These are phyloP conservation scores for Aspergillus sp. DNA, from an alignment of 2,329 filamentous ascomycete species.

Conservation along the genomic window DNA sequence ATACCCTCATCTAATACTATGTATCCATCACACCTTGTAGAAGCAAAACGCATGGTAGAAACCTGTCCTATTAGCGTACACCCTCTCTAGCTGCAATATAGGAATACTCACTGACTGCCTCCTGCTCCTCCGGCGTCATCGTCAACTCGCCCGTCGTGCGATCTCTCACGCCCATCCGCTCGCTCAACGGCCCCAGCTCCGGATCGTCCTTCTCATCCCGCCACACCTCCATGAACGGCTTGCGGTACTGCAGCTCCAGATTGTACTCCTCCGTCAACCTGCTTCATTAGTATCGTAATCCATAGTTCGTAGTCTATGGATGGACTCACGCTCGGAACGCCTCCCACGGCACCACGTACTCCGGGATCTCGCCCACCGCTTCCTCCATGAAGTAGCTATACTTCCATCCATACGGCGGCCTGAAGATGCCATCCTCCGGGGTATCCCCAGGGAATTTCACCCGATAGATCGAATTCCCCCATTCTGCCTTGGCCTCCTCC, in stretches of 20 bases:
- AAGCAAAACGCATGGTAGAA: slow-evolving; percentile 97
- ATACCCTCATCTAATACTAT: too few relatives aligned
- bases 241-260: slow-evolving; percentile 90
- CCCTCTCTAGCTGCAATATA: not conserved
- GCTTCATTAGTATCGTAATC: not conserved
- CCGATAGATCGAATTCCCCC: slow-evolving; percentile 91
- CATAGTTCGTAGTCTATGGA: slow-evolving; percentile 10
- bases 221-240: slow-evolving; percentile 89
- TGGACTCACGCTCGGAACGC: slow-evolving; percentile 74
- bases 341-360: slow-evolving; percentile 98
- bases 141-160: slow-evolving; percentile 66
- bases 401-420: slow-evolving; percentile 95
- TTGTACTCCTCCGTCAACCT: slow-evolving; percentile 91
- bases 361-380: slow-evolving; percentile 92
- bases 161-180: slow-evolving; percentile 91
- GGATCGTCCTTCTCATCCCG: slow-evolving; percentile 84
- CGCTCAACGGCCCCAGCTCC: slow-evolving; percentile 78
- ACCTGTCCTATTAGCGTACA: slow-evolving; percentile 34
- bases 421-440: slow-evolving; percentile 83
- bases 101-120: slow-evolving; percentile 67
- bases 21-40: slow-evolving; percentile 72
- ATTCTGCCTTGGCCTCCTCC: slow-evolving; percentile 70
- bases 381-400: slow-evolving; percentile 97
- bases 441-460: slow-evolving; percentile 84
- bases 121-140: slow-evolving; percentile 84